Evolutionary conservation across 2,329 filamentous ascomycete species (phyloP).

Genomic region (Fusarium austroafricanum): DNA sequence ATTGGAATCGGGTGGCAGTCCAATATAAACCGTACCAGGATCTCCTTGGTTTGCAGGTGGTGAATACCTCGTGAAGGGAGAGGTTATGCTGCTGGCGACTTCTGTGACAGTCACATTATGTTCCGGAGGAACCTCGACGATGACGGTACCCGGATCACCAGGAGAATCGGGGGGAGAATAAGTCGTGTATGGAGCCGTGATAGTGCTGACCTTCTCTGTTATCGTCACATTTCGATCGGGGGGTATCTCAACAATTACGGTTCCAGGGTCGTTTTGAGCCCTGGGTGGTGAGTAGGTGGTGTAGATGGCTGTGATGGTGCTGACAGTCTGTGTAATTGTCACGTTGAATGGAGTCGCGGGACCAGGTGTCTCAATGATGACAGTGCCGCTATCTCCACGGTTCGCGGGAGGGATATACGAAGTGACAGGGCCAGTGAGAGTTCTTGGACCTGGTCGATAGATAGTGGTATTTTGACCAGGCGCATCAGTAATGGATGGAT

Average conservation of each 20-base stretch:
- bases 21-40: conserved; percentile 24
- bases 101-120: conserved; percentile 26
- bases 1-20: conserved; percentile 14
- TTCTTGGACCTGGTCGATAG: conserved; percentile 18
- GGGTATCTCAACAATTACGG: conserved; percentile 22
- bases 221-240: conserved; percentile 28
- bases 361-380: conserved; percentile 30
- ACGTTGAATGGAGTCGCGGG: conserved; percentile 14
- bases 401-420: conserved; percentile 21
- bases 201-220: conserved; percentile 9
- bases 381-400: conserved; percentile 20
- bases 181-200: conserved; percentile 17
- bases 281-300: conserved; percentile 27
- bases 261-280: conserved; percentile 23
- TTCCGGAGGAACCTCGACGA: conserved; percentile 19
- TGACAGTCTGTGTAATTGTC: conserved; percentile 24
- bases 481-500: neutral
- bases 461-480: conserved; percentile 23
- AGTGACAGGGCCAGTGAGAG: conserved; percentile 27
- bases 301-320: conserved; percentile 27
- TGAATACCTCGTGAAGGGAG: conserved; percentile 16
- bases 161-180: conserved; percentile 14
- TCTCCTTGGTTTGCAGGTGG: conserved; percentile 11
- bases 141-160: conserved; percentile 25
- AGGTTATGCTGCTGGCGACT: conserved; percentile 14